Evolutionary conservation across 495 filamentous ascomycete species (phyloP).

Genomic region (Penicillium cataractarum): DNA sequence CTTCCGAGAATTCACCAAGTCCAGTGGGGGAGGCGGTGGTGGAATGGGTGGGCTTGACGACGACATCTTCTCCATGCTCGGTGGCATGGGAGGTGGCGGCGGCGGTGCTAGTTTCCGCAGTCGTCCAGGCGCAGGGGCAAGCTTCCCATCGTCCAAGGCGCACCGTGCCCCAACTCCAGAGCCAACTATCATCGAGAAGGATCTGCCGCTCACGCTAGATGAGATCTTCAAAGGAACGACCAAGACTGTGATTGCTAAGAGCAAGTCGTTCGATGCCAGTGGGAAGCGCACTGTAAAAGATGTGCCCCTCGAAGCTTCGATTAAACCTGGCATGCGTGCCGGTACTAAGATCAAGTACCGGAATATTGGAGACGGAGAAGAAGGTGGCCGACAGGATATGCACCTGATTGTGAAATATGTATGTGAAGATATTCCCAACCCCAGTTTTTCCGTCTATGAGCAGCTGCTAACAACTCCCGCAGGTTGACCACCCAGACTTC

Average conservation of each 20-base stretch:
- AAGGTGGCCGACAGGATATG: conserved; percentile 95
- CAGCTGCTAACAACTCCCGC: conserved; percentile 29
- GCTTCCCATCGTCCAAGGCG: conserved; percentile 38
- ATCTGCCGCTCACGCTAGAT: conserved; percentile 79
- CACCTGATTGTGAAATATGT: conserved; percentile 95
- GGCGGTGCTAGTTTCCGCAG: conserved; percentile 43
- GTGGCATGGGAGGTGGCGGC: conserved; percentile 40
- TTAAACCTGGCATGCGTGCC: conserved; percentile 92
- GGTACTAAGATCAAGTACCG: conserved; percentile 98
- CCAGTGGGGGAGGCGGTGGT: conserved; percentile 39
- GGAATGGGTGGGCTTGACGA: conserved; percentile 53
- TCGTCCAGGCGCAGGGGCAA: conserved; percentile 39
- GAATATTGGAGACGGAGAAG: conserved; percentile 93
- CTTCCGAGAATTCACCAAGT: conserved; percentile 77
- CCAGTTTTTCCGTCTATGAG: background rate
- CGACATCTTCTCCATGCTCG: conserved; percentile 54
- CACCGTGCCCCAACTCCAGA: conserved; percentile 70
- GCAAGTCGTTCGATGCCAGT: conserved; percentile 84
- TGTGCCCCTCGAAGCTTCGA: conserved; percentile 86
- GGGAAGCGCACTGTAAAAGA: conserved; percentile 86
- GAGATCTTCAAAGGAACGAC: conserved; percentile 82
- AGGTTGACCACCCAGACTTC: conserved; percentile 86
- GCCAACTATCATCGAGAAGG: conserved; percentile 85
- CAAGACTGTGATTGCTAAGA: conserved; percentile 97
- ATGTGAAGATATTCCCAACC: conserved; percentile 36